Evolutionary conservation across 2,329 filamentous ascomycete species (phyloP).

Genomic region (Pezicula carpinea): DNA sequence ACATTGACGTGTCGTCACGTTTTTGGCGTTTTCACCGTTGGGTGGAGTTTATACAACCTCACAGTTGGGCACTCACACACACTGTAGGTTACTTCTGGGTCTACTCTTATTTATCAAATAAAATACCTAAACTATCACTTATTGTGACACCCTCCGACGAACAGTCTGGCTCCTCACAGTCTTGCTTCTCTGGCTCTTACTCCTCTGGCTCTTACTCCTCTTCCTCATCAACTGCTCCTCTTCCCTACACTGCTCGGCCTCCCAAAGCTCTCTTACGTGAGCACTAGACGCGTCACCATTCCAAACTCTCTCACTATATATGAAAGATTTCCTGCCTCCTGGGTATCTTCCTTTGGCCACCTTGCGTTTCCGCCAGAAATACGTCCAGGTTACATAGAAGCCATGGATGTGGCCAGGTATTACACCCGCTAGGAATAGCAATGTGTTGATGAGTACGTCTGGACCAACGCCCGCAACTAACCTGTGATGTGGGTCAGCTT

Average conservation of each 20-base stretch:
- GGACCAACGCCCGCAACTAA: constrained; percentile 13
- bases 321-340: constrained; percentile 53
- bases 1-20: too few relatives aligned
- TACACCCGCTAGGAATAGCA: constrained; percentile 20
- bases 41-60: too few relatives aligned
- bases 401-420: constrained; percentile 26
- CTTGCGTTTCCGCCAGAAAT: constrained; percentile 65
- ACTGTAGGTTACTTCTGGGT: too few relatives aligned
- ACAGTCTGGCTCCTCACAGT: not conserved
- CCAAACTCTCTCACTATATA: constrained; percentile 70
- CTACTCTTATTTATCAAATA: too few relatives aligned
- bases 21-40: too few relatives aligned
- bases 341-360: constrained; percentile 48
- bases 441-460: constrained; percentile 21
- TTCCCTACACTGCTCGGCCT: constrained; percentile 4
- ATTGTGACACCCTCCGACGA: too few relatives aligned
- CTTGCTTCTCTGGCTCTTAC: not conserved
- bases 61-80: too few relatives aligned
- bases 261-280: constrained; percentile 15
- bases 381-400: constrained; percentile 60
- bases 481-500: constrained; percentile 2
- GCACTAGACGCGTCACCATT: constrained; percentile 45
- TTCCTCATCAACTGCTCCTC: constrained; percentile 1
- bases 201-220: constrained; percentile 2
- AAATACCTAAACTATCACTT: too few relatives aligned